These are phyloP conservation scores for Stephania cephalantha DNA, from an alignment of 164 flowering plant species.

Conservation along the genomic window DNA sequence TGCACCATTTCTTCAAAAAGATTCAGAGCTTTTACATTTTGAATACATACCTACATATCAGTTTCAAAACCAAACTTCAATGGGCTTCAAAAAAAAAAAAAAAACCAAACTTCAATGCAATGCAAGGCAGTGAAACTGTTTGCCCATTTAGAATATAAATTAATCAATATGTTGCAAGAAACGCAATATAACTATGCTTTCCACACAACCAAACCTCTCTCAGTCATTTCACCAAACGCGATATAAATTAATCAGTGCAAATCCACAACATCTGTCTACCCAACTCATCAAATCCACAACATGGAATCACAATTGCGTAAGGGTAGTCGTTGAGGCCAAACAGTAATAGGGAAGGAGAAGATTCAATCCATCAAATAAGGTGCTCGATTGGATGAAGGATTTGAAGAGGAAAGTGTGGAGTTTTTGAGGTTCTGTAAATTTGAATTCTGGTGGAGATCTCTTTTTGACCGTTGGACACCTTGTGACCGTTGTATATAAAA, in stretches of 20 bases:
- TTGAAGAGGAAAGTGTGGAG: constrained; percentile 23
- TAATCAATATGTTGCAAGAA: no score
- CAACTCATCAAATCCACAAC: constrained; percentile 9
- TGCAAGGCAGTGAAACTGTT: constrained; percentile 21
- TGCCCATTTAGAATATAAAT: constrained; percentile 7
- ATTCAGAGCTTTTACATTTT: constrained; percentile 25
- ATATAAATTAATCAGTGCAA: no score
- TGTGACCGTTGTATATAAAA: no score
- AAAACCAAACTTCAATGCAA: constrained; percentile 20
- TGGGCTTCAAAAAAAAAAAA: no score
- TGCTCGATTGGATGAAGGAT: constrained; percentile 11
- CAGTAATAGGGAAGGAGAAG: constrained; percentile 3
- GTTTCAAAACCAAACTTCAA: constrained; percentile 22
- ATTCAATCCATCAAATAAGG: constrained; percentile 16
- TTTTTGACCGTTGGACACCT: no score
- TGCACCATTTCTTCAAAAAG: constrained; percentile 20
- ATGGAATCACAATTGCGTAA: constrained; percentile 17
- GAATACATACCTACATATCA: constrained; percentile 25
- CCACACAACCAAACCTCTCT: constrained; percentile 25
- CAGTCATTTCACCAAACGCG: constrained; percentile 23
- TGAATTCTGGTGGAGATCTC: no score
- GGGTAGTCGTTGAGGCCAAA: constrained; percentile 18
- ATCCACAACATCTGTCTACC: constrained; percentile 15
- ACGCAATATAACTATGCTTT: not conserved
- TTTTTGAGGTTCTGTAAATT: constrained; percentile 8